Base-by-base conservation (phyloP, 768 basidiomycete genomes). In the Mycena venus region DNA sequence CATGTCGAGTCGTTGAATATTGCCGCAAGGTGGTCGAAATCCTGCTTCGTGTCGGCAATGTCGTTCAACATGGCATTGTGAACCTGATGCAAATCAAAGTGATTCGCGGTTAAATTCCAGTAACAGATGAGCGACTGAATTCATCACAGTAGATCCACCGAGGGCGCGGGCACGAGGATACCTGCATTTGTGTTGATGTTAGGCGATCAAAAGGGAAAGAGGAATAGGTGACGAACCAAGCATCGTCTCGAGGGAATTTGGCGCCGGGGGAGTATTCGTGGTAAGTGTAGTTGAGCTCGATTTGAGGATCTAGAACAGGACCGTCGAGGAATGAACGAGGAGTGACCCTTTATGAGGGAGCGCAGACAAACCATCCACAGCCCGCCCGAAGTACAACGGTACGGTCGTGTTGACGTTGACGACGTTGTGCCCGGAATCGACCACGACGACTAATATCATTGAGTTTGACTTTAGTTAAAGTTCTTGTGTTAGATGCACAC, bases 31-130 rank as follows among this genome's bases (percentile, higher is more conserved):
- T 73, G 70, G 70, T 83, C 80, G 44, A 80, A 81, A 69, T 82
- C 81, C 27, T 70, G 59, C 27, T 68, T 21, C 27, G 82, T 80
- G 21, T 77, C 77, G 6, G 77, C 75, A 25, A 83, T 76, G 32
- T 80, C 78, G 68, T 82, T 83, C 59, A 82, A 75, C 78, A 82
- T 77, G 12, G 80, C 82, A 66, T 82, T 83, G 69, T 82, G 79
- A 15, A 81, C 36, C 36, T 38, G 67, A 80, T 81, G 15, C 10
- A 49, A 23, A 10, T 23, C 19, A 44, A n/a, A n/a, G 42, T n/a
- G 27, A 19, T 31, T 17, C 7, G 63, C 36, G 36, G 36, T 38
- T 38, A 14, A 14, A 38, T 38, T 38, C 36, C n/a, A n/a, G n/a
- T n/a, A n/a, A n/a, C n/a, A n/a, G 36, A 38, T 38, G 36, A 38